Evolutionary conservation across 768 basidiomycete genomes (phyloP), one percentile per base, ranked within the genome.

Genomic region (Boletus rex-veris): DNA sequence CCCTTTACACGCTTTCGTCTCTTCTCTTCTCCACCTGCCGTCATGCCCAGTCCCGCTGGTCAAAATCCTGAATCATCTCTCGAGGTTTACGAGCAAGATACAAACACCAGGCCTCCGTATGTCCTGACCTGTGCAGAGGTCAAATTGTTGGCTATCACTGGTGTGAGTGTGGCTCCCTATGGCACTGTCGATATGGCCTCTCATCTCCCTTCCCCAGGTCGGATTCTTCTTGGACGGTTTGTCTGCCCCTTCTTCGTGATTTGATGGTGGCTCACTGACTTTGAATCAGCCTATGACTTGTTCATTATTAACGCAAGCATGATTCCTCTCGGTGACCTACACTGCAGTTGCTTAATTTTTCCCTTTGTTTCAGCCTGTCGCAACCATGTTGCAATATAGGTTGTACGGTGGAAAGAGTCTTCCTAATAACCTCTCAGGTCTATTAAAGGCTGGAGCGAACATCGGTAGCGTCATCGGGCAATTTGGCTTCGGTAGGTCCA

Each of bases 381-480:
- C 84, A 7, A 84, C 82, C 5, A 85, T 85, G 83, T 70, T 87
- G 30, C 83, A 85, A 66, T 85, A 80, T 58, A 77, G 83, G 30
- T 73, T 86, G 16, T 87, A 84, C 61, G 75, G 69, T 42, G 83
- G 83, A 4, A 52, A 63, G 0, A 59, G 66, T 24, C 77, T 86
- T 14, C 86, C 86, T 0, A 51, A 74, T 0, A 76, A 79, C 50
- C 74, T 84, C 7, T 73, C 84, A 65, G 86, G 85, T 18, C 75
- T 86, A 50, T 55, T 88, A 62, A 85, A 88, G 61, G 85, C 86
- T 4, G 70, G 76, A 4, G 85, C 86, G 3, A 88, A 88, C 67
- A 87, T 88, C 41, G 86, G 85, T 2, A 82, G 81, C 56, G 85
- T 88, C 58, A 80, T 88, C 48, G 86, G 83, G 45, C 85, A 86